Percentiles rank a stretch among this genome's conserved stretches.
phyloP scores from a whole-genome alignment of 139 green algal species.

The Asterochloris sp. region DNA sequence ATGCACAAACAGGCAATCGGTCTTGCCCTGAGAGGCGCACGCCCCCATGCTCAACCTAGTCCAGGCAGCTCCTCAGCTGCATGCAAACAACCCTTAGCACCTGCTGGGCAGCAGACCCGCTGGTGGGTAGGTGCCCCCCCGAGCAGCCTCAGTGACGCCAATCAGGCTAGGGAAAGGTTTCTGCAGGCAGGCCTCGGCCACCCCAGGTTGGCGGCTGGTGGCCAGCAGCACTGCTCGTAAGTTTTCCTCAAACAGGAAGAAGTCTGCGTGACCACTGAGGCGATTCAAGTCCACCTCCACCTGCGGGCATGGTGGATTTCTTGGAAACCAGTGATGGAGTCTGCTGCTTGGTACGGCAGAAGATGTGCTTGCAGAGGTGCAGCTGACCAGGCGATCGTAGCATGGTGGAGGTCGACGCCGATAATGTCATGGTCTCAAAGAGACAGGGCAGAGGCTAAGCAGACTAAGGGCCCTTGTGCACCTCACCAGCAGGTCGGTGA shows the following conservation, averaged over 20 bases:
- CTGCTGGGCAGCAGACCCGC: conserved; percentile 42
- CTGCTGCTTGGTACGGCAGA: no score
- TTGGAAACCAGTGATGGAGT: no score
- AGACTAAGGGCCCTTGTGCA: no score
- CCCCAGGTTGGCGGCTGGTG: conserved; percentile 31
- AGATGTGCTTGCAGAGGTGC: no score
- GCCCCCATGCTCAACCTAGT: not conserved
- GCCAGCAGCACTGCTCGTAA: conserved; percentile 43
- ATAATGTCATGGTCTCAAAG: no score
- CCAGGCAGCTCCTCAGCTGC: not conserved
- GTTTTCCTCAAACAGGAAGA: conserved; percentile 65
- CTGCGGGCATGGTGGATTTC: not conserved
- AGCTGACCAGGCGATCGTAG: no score
- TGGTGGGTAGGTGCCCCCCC: conserved; percentile 31
- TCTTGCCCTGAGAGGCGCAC: not conserved
- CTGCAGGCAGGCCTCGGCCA: conserved; percentile 16
- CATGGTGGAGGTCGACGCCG: no score
- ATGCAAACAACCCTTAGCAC: not conserved
- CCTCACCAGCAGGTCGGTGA: conserved; percentile 41
- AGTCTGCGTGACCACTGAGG: conserved; percentile 41
- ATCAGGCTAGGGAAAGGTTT: conserved; percentile 13
- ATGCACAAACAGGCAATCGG: not conserved
- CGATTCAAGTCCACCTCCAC: conserved; percentile 31
- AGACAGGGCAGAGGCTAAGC: not conserved
- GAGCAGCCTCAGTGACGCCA: not conserved